Percentiles rank a stretch among this genome's conserved stretches.
These are phyloP conservation scores for Cordyceps militaris DNA, from an alignment of 2,329 filamentous ascomycete species.

Conservation along the genomic window DNA sequence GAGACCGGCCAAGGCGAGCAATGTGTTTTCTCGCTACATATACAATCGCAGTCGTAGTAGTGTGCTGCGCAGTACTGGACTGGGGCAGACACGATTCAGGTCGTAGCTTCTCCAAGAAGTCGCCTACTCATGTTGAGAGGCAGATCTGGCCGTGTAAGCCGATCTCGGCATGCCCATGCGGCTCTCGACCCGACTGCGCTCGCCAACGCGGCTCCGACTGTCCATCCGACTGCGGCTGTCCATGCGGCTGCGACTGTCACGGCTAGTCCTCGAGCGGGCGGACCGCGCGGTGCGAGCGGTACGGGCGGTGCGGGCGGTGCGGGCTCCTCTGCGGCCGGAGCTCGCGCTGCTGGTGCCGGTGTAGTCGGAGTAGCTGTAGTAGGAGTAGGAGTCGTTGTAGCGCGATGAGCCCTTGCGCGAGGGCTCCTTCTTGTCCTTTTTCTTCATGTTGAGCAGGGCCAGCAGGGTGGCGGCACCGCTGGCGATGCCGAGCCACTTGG, in stretches of 20 bases:
- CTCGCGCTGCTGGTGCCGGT: conserved; percentile 42
- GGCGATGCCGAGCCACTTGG: conserved; percentile 47
- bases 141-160: conserved; percentile 24
- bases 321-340: conserved; percentile 36
- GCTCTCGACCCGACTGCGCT: background rate
- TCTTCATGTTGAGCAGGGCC: conserved; percentile 47
- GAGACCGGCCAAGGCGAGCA: background rate
- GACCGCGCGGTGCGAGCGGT: background rate
- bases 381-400: conserved; percentile 49
- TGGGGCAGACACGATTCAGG: no score
- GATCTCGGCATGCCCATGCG: conserved; percentile 18
- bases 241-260: conserved; percentile 15
- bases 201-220: background rate
- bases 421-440: conserved; percentile 38
- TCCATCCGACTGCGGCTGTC: conserved; percentile 10
- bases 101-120: no score
- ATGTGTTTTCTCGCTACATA: background rate
- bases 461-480: conserved; percentile 44
- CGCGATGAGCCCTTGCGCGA: conserved; percentile 32
- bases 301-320: conserved; percentile 22
- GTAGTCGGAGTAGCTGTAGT: conserved; percentile 38
- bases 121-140: conserved; percentile 10
- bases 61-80: no score
- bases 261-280: conserved; percentile 20
- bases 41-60: no score